A percentile compares a stretch with the other conserved stretches of the same genome.
These are phyloP conservation scores for Marasmius oreades DNA, from an alignment of 1,284 basidiomycete species.

Conservation along the genomic window DNA sequence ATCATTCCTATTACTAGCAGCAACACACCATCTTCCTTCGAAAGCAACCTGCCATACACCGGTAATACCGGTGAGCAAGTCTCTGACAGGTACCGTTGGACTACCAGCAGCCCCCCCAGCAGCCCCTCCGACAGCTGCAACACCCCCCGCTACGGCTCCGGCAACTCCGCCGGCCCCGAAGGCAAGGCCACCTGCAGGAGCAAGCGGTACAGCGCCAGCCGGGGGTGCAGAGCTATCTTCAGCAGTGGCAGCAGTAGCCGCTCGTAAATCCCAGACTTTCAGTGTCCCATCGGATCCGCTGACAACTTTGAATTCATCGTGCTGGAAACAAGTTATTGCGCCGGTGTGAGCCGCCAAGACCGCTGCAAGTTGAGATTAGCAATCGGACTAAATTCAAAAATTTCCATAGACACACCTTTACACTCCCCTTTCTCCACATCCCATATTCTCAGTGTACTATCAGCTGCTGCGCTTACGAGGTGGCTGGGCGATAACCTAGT, in stretches of 20 bases:
- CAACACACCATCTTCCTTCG: conserved; percentile 88
- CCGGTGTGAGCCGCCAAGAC: conserved; percentile 86
- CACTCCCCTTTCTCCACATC: conserved; percentile 80
- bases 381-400: not conserved
- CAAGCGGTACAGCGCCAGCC: not conserved
- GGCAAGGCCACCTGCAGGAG: not conserved
- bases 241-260: not conserved
- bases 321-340: conserved; percentile 96
- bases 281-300: conserved; percentile 93
- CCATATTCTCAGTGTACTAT: conserved; percentile 91
- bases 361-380: not conserved
- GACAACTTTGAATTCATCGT: conserved; percentile 94
- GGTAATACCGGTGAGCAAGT: conserved; percentile 83
- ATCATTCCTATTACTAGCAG: conserved; percentile 82
- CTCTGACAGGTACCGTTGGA: conserved; percentile 80
- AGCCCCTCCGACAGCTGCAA: not conserved
- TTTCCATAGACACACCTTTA: conserved; percentile 38
- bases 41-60: conserved; percentile 97
- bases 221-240: not conserved
- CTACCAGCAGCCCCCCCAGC: not conserved
- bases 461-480: conserved; percentile 91
- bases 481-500: conserved; percentile 74
- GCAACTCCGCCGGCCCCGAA: not conserved
- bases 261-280: conserved; percentile 88
- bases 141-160: not conserved